phyloP scores from a whole-genome alignment of 306 rosid genomes.

The Quercus bicolor region DNA sequence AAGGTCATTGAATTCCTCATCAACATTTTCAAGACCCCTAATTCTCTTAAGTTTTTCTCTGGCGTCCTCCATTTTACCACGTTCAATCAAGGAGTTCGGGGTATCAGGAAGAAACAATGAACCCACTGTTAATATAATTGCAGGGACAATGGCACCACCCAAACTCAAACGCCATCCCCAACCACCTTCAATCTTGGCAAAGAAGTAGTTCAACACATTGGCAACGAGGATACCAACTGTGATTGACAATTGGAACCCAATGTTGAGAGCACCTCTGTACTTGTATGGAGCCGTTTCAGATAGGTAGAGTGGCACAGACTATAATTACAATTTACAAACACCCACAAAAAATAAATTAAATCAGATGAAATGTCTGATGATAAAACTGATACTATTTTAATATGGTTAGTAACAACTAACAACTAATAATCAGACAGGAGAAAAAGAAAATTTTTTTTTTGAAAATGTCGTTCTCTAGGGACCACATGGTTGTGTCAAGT shows the following conservation, averaged over 20 bases:
- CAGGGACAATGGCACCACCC: conserved; percentile 90
- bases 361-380: too few relatives aligned
- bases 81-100: conserved; percentile 85
- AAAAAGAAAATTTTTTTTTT: too few relatives aligned
- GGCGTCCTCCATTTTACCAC: conserved; percentile 60
- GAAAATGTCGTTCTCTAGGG: not conserved
- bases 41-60: conserved; percentile 38
- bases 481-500: conserved; percentile 1
- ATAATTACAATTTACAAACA: conserved; percentile 14
- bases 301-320: conserved; percentile 88
- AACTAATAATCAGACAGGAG: not conserved
- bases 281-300: conserved; percentile 95
- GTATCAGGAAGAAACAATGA: conserved; percentile 77
- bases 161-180: conserved; percentile 99
- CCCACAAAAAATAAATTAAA: not conserved
- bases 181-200: conserved; percentile 78
- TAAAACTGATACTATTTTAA: not conserved
- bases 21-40: conserved; percentile 60
- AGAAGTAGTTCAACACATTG: conserved; percentile 76
- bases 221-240: conserved; percentile 83
- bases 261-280: conserved; percentile 78
- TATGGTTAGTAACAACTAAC: not conserved
- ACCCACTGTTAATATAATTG: conserved; percentile 63
- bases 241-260: conserved; percentile 80
- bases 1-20: conserved; percentile 71